These are phyloP conservation scores for Neolentinus lepideus DNA, from an alignment of 1,284 basidiomycete genomes.

Conservation along the genomic window DNA sequence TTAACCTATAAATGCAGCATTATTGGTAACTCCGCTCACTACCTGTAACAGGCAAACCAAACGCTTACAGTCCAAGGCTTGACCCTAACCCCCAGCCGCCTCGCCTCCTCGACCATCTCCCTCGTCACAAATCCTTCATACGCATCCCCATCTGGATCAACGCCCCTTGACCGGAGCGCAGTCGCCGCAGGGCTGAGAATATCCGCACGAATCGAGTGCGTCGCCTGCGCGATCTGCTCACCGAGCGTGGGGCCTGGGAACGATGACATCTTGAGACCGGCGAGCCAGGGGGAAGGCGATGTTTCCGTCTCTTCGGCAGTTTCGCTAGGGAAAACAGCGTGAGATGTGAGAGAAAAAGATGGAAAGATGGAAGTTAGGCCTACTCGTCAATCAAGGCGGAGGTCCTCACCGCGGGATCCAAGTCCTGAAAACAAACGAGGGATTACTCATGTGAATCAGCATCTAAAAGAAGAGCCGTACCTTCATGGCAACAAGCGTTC, in stretches of 20 bases:
- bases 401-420: conserved; percentile 42
- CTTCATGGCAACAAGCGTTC: conserved; percentile 66
- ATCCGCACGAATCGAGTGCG: conserved; percentile 55
- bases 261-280: conserved; percentile 45
- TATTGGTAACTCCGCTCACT: too few species aligned
- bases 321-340: conserved; percentile 21
- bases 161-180: conserved; percentile 26
- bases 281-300: conserved; percentile 51
- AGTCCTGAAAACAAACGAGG: conserved; percentile 21
- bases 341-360: conserved; percentile 1
- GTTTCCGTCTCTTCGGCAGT: conserved; percentile 33
- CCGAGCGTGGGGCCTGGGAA: conserved; percentile 51
- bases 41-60: too few species aligned
- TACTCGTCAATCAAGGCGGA: conserved; percentile 61
- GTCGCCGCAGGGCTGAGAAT: conserved; percentile 61
- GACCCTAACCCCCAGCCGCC: conserved; percentile 53
- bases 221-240: conserved; percentile 56
- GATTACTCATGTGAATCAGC: conserved; percentile 4
- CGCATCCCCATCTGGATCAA: conserved; percentile 37
- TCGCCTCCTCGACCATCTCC: conserved; percentile 62
- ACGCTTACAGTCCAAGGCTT: conserved; percentile 66
- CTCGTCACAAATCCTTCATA: conserved; percentile 56
- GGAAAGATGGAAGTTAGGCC: conserved; percentile 11
- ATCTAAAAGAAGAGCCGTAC: conserved; percentile 19
- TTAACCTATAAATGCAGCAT: conserved; percentile 41